Conservation (phyloP, 805 yeast genomes). For the Lachancea meyersii region DNA sequence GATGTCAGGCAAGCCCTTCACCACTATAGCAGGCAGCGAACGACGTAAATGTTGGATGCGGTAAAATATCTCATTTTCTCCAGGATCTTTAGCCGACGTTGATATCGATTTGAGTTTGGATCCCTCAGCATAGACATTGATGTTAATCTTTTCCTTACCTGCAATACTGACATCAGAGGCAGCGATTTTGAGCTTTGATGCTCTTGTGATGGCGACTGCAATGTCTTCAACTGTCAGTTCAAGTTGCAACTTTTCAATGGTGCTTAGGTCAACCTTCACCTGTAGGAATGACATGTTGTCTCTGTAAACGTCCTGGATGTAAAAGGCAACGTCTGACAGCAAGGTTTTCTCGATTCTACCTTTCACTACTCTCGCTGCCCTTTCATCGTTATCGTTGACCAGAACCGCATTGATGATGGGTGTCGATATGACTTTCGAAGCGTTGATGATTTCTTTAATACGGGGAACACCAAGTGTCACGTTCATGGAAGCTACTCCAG, state of each 20-base stretch:
- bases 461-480: slow-evolving; percentile 99
- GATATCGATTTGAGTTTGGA: slow-evolving; percentile 39
- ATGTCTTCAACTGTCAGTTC: slow-evolving; percentile 84
- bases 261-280: slow-evolving; percentile 71
- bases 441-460: slow-evolving; percentile 96
- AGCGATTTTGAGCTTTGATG: slow-evolving; percentile 84
- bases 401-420: slow-evolving; percentile 93
- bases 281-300: slow-evolving; percentile 71
- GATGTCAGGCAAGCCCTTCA: slow-evolving; percentile 87
- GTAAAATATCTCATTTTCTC: slow-evolving; percentile 59
- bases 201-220: slow-evolving; percentile 70
- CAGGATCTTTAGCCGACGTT: slow-evolving; percentile 36
- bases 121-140: slow-evolving; percentile 47
- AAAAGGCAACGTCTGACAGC: slow-evolving; percentile 77
- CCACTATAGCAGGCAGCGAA: slow-evolving; percentile 77
- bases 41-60: slow-evolving; percentile 87
- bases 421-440: slow-evolving; percentile 89
- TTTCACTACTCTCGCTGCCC: slow-evolving; percentile 97
- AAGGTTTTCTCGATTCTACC: slow-evolving; percentile 94
- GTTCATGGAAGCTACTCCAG: slow-evolving; percentile 99
- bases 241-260: slow-evolving; percentile 84
- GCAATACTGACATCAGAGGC: slow-evolving; percentile 62
- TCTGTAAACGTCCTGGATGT: slow-evolving; percentile 89
- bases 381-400: slow-evolving; percentile 89
- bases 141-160: slow-evolving; percentile 61